phyloP scores from a whole-genome alignment of 1,139 yeast species.

The Debaryomyces subglobosus region DNA sequence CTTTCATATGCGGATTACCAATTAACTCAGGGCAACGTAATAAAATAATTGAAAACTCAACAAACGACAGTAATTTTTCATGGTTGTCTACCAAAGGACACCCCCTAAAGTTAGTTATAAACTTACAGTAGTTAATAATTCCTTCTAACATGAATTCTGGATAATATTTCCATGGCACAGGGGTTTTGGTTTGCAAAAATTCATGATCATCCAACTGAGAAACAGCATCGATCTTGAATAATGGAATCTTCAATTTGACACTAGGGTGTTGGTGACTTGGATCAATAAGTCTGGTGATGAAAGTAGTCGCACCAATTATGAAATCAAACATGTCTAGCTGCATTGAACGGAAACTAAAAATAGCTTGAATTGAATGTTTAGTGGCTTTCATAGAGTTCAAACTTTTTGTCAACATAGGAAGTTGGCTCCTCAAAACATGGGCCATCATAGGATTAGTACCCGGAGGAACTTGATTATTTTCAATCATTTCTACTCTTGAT shows the following conservation, averaged over 20 bases:
- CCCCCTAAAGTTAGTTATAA: slow-evolving; percentile 58
- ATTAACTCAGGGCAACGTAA: slow-evolving; percentile 84
- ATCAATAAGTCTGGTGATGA: slow-evolving; percentile 71
- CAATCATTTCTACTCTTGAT: slow-evolving; percentile 53
- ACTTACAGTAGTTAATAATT: slow-evolving; percentile 71
- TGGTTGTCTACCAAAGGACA: slow-evolving; percentile 62
- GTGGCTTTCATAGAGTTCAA: slow-evolving; percentile 44
- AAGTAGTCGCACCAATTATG: slow-evolving; percentile 73
- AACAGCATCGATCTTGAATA: slow-evolving; percentile 53
- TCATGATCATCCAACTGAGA: slow-evolving; percentile 69
- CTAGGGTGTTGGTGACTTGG: slow-evolving; percentile 69
- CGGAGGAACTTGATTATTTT: slow-evolving; percentile 31
- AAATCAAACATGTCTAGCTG: slow-evolving; percentile 76
- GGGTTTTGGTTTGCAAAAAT: slow-evolving; percentile 63
- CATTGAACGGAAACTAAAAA: slow-evolving; percentile 55
- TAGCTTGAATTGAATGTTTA: slow-evolving; percentile 59
- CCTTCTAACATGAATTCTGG: slow-evolving; percentile 92
- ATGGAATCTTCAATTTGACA: slow-evolving; percentile 60
- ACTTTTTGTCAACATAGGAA: slow-evolving; percentile 49
- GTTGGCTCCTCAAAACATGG: slow-evolving; percentile 35
- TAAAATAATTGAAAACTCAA: slow-evolving; percentile 73
- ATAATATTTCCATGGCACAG: slow-evolving; percentile 76
- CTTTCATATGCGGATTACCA: slow-evolving; percentile 92
- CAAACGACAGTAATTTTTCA: slow-evolving; percentile 56
- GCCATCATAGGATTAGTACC: slow-evolving; percentile 35